phyloP scores from a whole-genome alignment of 2,329 filamentous ascomycete species.

The Sclerotinia subarctica region DNA sequence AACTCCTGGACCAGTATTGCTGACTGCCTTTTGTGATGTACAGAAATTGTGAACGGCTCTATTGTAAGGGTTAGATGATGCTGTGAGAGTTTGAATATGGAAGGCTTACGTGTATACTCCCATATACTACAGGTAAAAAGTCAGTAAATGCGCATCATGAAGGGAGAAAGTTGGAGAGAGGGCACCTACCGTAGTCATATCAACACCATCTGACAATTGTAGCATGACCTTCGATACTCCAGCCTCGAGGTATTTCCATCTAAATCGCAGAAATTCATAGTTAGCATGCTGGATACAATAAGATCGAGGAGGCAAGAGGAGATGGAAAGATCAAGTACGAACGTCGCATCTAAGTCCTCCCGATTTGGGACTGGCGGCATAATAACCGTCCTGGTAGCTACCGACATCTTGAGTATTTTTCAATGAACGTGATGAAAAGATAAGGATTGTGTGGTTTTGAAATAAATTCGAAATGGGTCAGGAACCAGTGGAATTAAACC shows the following conservation, averaged over 20 bases:
- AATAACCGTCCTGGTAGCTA: conserved; percentile 24
- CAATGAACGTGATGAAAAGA: neutral
- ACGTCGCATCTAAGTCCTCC: conserved; percentile 63
- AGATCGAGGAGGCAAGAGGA: neutral
- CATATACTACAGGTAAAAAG: conserved; percentile 66
- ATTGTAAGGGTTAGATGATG: conserved; percentile 40
- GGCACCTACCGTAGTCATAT: conserved; percentile 74
- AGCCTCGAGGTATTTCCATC: conserved; percentile 84
- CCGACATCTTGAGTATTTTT: conserved; percentile 24
- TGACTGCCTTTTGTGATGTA: conserved; percentile 90
- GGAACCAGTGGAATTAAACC: neutral
- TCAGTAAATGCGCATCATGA: conserved; percentile 18
- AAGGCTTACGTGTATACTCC: conserved; percentile 78
- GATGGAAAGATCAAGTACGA: conserved; percentile 39
- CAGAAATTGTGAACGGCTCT: conserved; percentile 98
- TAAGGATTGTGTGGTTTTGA: neutral
- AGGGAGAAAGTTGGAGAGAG: neutral
- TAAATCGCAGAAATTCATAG: conserved; percentile 39
- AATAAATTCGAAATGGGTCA: neutral
- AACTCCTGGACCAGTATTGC: conserved; percentile 46
- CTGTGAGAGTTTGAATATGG: conserved; percentile 21
- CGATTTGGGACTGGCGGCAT: conserved; percentile 59
- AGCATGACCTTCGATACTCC: conserved; percentile 93
- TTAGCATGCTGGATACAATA: neutral
- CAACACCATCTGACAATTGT: conserved; percentile 85